Conservation (phyloP, 2,329 filamentous ascomycete species). For the Ascochyta rabiei region DNA sequence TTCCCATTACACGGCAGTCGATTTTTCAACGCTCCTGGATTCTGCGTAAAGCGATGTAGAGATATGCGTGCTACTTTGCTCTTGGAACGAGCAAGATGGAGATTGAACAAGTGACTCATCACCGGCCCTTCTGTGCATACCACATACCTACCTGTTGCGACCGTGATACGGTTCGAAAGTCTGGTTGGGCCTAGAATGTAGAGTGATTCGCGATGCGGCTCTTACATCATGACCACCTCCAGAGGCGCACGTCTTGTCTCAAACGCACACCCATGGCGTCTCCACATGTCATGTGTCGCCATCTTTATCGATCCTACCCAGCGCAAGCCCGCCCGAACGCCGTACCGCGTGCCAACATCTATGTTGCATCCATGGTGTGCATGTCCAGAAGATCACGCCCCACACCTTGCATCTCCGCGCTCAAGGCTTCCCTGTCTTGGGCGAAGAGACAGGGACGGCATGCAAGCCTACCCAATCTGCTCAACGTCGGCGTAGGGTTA, state of each 20-base stretch:
- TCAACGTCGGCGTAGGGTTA: neutral
- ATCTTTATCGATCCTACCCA: constrained; percentile 1
- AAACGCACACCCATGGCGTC: neutral
- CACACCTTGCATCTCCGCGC: constrained; percentile 10
- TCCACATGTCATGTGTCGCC: neutral
- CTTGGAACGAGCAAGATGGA: too few relatives aligned
- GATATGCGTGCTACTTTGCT: too few relatives aligned
- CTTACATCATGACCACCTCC: neutral
- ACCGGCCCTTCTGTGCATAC: too few relatives aligned
- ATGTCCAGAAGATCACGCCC: neutral
- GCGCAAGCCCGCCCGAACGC: constrained; percentile 4
- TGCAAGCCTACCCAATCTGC: neutral
- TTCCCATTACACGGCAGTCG: too few relatives aligned
- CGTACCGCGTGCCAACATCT: neutral
- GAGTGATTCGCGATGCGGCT: too few relatives aligned
- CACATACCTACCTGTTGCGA: neutral
- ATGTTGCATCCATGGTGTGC: neutral
- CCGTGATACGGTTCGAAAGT: neutral
- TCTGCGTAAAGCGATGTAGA: too few relatives aligned
- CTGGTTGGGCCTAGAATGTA: neutral
- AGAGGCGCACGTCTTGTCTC: neutral
- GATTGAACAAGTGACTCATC: too few relatives aligned
- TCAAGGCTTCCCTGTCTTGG: neutral
- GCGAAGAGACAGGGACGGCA: neutral
- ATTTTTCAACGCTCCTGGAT: too few relatives aligned